phyloP scores from a whole-genome alignment of 2,329 filamentous ascomycete genomes.

The Xylaria sp. region DNA sequence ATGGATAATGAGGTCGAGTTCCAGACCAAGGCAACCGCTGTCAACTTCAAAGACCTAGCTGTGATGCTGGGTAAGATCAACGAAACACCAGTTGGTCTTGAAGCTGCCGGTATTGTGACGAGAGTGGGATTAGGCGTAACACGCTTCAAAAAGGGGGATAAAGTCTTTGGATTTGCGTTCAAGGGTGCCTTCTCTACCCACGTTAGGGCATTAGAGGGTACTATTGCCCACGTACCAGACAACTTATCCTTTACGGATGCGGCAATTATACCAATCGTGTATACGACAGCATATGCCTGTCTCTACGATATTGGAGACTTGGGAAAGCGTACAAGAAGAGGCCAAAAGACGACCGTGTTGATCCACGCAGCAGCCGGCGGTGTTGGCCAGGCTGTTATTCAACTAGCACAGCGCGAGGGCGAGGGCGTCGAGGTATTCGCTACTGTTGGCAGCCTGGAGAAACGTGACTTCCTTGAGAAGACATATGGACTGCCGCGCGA shows the following conservation, averaged over 20 bases:
- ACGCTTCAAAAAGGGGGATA: too few species aligned
- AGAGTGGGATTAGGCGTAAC: too few species aligned
- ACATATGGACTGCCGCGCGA: slow-evolving; percentile 46
- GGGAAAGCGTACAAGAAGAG: background rate
- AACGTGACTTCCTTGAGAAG: slow-evolving; percentile 47
- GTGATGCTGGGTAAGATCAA: too few species aligned
- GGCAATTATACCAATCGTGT: background rate
- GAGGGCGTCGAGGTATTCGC: slow-evolving; percentile 46
- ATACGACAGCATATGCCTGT: background rate
- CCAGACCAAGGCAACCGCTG: too few species aligned
- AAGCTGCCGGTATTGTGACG: too few species aligned
- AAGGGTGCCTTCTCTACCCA: too few species aligned
- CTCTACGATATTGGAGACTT: background rate
- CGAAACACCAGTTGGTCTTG: too few species aligned
- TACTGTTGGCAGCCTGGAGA: slow-evolving; percentile 48
- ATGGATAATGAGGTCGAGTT: too few species aligned
- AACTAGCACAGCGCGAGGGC: slow-evolving; percentile 33
- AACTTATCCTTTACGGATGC: background rate
- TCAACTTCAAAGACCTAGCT: too few species aligned
- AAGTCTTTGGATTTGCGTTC: too few species aligned
- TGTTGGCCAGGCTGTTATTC: slow-evolving; percentile 36
- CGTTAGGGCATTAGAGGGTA: background rate
- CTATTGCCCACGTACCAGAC: background rate
- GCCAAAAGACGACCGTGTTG: background rate
- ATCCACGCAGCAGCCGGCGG: slow-evolving; percentile 19